phyloP scores from a whole-genome alignment of 495 filamentous ascomycete genomes.

The Rhypophila decipiens region DNA sequence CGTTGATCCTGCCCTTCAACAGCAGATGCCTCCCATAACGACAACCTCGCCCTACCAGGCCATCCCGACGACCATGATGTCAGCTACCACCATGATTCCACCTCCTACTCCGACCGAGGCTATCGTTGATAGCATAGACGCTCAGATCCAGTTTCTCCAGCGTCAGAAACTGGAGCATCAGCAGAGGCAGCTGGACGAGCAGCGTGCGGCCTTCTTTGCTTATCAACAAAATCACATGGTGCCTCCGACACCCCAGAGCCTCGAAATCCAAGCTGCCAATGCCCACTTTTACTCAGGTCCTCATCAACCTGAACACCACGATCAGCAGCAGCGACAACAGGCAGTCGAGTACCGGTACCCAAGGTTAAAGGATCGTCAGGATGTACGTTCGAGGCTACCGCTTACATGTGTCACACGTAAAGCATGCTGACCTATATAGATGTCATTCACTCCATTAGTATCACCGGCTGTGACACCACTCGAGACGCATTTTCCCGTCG shows the following conservation, averaged over 20 bases:
- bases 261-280: constrained; percentile 69
- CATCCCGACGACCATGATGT: constrained; percentile 34
- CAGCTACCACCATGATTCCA: no score
- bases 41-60: constrained; percentile 32
- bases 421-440: no score
- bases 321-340: constrained; percentile 49
- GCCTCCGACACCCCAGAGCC: constrained; percentile 88
- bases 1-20: constrained; percentile 31
- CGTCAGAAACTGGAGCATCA: constrained; percentile 50
- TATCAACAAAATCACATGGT: constrained; percentile 58
- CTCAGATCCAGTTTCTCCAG: constrained; percentile 58
- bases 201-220: constrained; percentile 46
- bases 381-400: no score
- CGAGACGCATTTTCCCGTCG: constrained; percentile 70
- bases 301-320: constrained; percentile 39
- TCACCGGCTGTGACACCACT: constrained; percentile 92
- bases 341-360: constrained; percentile 67
- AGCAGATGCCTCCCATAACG: constrained; percentile 42
- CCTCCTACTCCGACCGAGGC: constrained; percentile 36
- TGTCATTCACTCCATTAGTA: constrained; percentile 88
- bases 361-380: constrained; percentile 66
- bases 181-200: constrained; percentile 51
- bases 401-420: no score
- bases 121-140: constrained; percentile 46
- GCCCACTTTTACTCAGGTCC: constrained; percentile 44